Evolutionary conservation across 192 early-diverging fungal species (phyloP).

Genomic region (Podila horticola): DNA sequence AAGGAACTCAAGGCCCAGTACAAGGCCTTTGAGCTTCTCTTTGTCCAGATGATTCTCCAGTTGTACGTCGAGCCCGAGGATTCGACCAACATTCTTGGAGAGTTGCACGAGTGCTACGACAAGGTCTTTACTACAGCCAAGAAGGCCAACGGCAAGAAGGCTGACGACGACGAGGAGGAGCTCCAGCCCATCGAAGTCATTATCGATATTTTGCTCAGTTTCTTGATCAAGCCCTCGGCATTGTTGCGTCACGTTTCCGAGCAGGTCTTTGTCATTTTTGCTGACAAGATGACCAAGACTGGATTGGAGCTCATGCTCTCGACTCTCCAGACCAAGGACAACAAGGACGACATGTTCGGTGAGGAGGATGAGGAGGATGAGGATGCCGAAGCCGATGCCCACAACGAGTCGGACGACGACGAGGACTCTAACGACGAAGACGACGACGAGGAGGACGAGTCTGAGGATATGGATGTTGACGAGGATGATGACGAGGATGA

Average conservation of each 20-base stretch:
- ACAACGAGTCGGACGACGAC: conserved; percentile 54
- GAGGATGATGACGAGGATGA: conserved; percentile 64
- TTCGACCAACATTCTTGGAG: conserved; percentile 69
- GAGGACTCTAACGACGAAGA: conserved; percentile 55
- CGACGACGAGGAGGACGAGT: conserved; percentile 59
- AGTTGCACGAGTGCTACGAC: conserved; percentile 80
- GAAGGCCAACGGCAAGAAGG: conserved; percentile 55
- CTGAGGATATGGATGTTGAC: conserved; percentile 60
- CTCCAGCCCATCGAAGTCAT: conserved; percentile 92
- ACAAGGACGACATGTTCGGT: conserved; percentile 62
- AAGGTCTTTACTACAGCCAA: conserved; percentile 66
- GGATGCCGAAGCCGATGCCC: conserved; percentile 60
- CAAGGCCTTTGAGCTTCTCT: conserved; percentile 78
- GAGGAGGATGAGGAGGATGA: conserved; percentile 64
- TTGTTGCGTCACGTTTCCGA: conserved; percentile 79
- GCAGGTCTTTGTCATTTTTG: conserved; percentile 88
- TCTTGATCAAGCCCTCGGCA: conserved; percentile 86
- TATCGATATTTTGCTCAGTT: conserved; percentile 89
- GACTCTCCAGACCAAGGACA: conserved; percentile 47
- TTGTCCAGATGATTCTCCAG: conserved; percentile 72
- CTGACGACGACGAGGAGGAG: conserved; percentile 68
- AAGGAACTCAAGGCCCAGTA: conserved; percentile 61
- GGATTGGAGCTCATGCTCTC: conserved; percentile 71
- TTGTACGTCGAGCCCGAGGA: conserved; percentile 73
- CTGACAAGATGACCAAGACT: conserved; percentile 75